phyloP scores from a whole-genome alignment of 805 yeast species.

The Tetrapisispora namnaoensis region DNA sequence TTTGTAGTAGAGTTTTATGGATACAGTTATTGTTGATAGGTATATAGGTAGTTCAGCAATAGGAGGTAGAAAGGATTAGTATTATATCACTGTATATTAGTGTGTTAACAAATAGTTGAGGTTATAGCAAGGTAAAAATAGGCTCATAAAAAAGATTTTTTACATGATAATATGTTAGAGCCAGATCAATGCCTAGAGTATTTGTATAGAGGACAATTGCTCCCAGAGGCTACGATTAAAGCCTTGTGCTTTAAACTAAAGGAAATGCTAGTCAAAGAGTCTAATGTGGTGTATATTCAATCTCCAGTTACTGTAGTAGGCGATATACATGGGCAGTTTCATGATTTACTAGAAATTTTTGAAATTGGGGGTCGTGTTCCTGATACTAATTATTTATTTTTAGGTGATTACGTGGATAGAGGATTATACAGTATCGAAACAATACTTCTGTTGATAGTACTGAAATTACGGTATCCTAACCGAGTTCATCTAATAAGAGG shows the following conservation, averaged over 20 bases:
- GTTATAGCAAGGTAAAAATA: no score
- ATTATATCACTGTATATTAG: no score
- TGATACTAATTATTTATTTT: conserved; percentile 80
- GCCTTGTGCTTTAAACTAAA: conserved; percentile 75
- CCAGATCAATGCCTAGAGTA: conserved; percentile 64
- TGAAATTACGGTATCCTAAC: conserved; percentile 80
- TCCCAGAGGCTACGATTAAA: conserved; percentile 61
- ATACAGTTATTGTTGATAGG: no score
- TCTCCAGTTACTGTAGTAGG: conserved; percentile 95
- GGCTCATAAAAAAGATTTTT: no score
- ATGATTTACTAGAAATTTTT: conserved; percentile 86
- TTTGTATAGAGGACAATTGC: conserved; percentile 50
- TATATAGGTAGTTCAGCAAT: no score
- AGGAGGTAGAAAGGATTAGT: no score
- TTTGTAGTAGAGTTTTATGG: no score
- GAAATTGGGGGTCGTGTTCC: conserved; percentile 91
- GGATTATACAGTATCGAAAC: conserved; percentile 94
- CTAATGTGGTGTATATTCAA: conserved; percentile 74
- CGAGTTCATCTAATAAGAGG: conserved; percentile 81
- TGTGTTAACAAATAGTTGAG: no score
- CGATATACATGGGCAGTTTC: conserved; percentile 95
- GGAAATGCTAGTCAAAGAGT: conserved; percentile 66
- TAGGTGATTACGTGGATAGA: conserved; percentile 95
- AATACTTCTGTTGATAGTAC: conserved; percentile 66
- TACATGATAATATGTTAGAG: conserved; percentile 35